A percentile compares a stretch with the other conserved stretches of the same genome.
Conservation (phyloP, 176 grass and related monocot genomes). For the Triticum turgidum region DNA sequence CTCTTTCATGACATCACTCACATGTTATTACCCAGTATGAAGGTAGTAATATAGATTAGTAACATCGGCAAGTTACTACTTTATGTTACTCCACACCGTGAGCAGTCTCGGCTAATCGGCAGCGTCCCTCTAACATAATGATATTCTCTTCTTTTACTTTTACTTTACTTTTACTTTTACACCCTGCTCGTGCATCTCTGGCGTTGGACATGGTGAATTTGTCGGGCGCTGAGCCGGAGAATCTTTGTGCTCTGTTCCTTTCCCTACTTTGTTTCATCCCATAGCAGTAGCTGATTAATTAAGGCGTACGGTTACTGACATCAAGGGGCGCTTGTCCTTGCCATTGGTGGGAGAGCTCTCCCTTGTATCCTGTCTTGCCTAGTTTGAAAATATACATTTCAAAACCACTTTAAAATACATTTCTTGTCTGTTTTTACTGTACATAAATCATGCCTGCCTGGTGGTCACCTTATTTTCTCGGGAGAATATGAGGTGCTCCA, state of each 20-base stretch:
- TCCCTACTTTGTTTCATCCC: slow-evolving; percentile 11
- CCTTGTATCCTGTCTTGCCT: not conserved
- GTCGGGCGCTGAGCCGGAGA: not conserved
- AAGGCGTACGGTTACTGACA: slow-evolving; percentile 29
- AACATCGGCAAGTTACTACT: too few species aligned
- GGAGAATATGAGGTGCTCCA: too few species aligned
- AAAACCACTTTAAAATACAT: too few species aligned
- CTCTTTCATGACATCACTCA: too few species aligned
- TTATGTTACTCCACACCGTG: too few species aligned
- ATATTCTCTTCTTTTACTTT: not conserved
- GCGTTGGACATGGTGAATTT: slow-evolving; percentile 31
- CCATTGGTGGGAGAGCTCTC: not conserved
- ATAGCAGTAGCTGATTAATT: not conserved
- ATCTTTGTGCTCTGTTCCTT: slow-evolving; percentile 41
- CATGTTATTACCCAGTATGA: too few species aligned
- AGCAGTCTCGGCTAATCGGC: not conserved
- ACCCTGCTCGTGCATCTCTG: too few species aligned
- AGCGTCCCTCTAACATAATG: not conserved
- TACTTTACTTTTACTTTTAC: not conserved
- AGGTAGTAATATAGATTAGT: too few species aligned
- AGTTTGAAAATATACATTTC: not conserved
- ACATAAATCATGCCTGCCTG: too few species aligned
- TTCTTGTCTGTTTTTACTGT: too few species aligned
- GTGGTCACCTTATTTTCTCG: too few species aligned
- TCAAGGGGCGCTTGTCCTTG: not conserved